Base-by-base conservation (phyloP, 495 filamentous ascomycete species). In the Penicillium fimorum region DNA sequence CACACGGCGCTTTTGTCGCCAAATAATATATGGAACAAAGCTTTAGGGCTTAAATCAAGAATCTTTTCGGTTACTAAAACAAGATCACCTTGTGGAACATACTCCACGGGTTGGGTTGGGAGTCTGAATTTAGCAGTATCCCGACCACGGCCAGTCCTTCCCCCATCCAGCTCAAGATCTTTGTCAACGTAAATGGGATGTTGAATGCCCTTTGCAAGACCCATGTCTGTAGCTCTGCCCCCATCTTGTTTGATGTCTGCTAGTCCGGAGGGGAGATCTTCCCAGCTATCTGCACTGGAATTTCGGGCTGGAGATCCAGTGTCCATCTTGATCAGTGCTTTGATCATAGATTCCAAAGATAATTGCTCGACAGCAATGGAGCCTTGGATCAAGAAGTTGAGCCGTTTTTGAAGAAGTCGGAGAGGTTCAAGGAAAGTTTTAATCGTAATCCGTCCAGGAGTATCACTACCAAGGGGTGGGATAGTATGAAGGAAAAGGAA, bases 1-100 rank as follows among this genome's bases (percentile, higher is more conserved):
- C 96, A 97, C 33, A 98, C 86, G 41, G 90, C 87, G 73, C 89
- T 93, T 70, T 90, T 95, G 68, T 98, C 94, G 29, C 94, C 94
- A 64, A 97, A 97, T 52, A 98, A 80, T 10, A 97, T 87, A 64
- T 97, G 94, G 71, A 97, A 97, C 32, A 96, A 80, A 1, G 92
- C 91, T 69, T 97, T 97, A 15, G 94, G 84, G 58, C 88, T 93
- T 49, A 97, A 81, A 55, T 94, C 87, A 61, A 95, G 92, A 43
- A 87, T 78, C 56, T 87, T 84, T 67, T 96, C 90, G 2, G 88
- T 80, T 25, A 79, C 75, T 7, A 86, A 73, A 54, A 80, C 77
- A 52, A 88, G 84, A 79, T 96, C 91, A 32, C 85, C 89, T 50
- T 86, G 81, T 0, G 94, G 94, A 45, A 88, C 85, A 72, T 92